Conservation (phyloP, 768 basidiomycete genomes). For the Boletus rubroflammeus region DNA sequence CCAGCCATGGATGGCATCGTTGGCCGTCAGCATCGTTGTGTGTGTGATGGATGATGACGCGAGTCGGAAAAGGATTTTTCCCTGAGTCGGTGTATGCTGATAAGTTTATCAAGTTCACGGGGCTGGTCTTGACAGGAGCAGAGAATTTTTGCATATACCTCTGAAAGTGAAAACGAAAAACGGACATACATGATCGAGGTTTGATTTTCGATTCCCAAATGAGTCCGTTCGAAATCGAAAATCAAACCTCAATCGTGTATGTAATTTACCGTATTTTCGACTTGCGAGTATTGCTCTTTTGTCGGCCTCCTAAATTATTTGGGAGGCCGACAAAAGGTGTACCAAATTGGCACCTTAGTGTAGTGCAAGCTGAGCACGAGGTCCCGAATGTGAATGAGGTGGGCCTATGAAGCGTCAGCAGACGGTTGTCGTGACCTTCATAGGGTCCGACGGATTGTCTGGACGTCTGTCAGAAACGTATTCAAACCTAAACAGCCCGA, state of each 20-base stretch:
- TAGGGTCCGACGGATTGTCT: not conserved
- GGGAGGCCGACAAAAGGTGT: not conserved
- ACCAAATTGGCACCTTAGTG: not conserved
- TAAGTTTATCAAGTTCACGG: conserved; percentile 9
- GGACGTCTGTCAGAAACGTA: not conserved
- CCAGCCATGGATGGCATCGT: conserved; percentile 23
- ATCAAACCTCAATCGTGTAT: conserved; percentile 13
- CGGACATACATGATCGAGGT: no score
- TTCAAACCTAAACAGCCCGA: not conserved
- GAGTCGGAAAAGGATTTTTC: not conserved
- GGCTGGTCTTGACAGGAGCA: not conserved
- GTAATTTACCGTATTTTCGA: conserved; percentile 6
- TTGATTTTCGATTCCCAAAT: no score
- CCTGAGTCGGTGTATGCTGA: not conserved
- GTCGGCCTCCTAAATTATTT: not conserved
- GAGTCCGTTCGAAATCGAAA: no score
- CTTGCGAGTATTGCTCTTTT: not conserved
- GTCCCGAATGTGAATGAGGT: not conserved
- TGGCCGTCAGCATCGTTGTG: conserved; percentile 8
- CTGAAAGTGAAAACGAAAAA: conserved; percentile 3
- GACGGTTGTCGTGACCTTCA: not conserved
- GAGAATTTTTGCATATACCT: not conserved
- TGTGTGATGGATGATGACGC: not conserved
- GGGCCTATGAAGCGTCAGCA: not conserved
- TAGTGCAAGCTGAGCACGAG: not conserved